These are phyloP conservation scores for Sungouiozyma ichnusensis DNA, from an alignment of 805 yeast genomes.

Conservation along the genomic window DNA sequence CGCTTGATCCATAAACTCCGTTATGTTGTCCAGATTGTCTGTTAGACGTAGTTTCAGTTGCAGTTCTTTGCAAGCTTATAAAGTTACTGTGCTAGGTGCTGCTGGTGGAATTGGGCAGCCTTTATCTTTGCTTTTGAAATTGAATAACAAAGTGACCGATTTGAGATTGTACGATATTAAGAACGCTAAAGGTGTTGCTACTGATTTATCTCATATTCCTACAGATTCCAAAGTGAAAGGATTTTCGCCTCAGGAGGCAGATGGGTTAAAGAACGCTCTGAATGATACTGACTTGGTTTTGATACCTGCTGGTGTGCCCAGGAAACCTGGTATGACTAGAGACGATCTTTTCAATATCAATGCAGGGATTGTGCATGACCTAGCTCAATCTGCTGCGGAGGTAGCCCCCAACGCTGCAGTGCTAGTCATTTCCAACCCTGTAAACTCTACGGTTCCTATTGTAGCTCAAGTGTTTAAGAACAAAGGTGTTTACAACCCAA, in stretches of 20 bases:
- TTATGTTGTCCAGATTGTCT: constrained; percentile 46
- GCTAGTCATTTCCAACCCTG: constrained; percentile 85
- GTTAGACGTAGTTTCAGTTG: constrained; percentile 51
- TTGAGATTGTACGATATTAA: constrained; percentile 80
- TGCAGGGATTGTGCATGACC: constrained; percentile 88
- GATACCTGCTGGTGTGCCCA: constrained; percentile 97
- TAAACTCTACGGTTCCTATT: constrained; percentile 94
- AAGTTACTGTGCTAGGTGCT: constrained; percentile 74
- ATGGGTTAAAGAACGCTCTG: constrained; percentile 63
- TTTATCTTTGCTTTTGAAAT: constrained; percentile 69
- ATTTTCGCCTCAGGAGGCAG: constrained; percentile 67
- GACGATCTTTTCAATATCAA: constrained; percentile 94
- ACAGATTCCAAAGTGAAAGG: constrained; percentile 85
- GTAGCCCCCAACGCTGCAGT: constrained; percentile 76
- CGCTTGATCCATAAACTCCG: too few relatives aligned
- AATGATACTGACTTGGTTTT: constrained; percentile 66
- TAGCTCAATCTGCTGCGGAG: constrained; percentile 79
- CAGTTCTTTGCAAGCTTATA: constrained; percentile 55
- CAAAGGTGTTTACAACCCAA: constrained; percentile 14
- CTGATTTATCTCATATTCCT: constrained; percentile 90
- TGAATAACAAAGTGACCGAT: constrained; percentile 79
- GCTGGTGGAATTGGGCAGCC: constrained; percentile 96
- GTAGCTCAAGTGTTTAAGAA: constrained; percentile 63
- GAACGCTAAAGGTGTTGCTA: constrained; percentile 95
- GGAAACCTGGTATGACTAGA: constrained; percentile 98